A percentile compares a stretch with the other conserved stretches of the same genome.
Conservation (phyloP, 2,329 filamentous ascomycete species). For the Trichoderma simmonsii region DNA sequence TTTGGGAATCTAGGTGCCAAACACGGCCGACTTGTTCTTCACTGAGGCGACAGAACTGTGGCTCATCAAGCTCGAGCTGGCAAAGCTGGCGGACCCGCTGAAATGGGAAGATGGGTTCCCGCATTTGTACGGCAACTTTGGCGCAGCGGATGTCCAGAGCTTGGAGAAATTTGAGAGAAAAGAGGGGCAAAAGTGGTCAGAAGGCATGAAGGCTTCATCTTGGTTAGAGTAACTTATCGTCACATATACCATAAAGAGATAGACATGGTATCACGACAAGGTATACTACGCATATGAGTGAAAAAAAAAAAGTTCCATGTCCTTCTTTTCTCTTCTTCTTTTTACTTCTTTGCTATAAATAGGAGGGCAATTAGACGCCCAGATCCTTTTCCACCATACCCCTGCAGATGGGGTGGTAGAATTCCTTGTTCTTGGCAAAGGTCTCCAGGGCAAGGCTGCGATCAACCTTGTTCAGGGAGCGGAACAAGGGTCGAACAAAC, state of each 20-base stretch:
- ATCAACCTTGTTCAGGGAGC: conserved; percentile 71
- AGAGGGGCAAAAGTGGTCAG: conserved; percentile 47
- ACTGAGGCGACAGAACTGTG: conserved; percentile 38
- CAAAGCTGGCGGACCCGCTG: conserved; percentile 40
- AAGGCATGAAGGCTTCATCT: conserved; percentile 37
- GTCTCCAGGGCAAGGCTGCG: conserved; percentile 71
- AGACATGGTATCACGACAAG: not conserved
- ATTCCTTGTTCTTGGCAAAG: conserved; percentile 82
- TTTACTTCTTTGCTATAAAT: not conserved
- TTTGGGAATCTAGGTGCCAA: conserved; percentile 38
- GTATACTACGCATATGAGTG: not conserved
- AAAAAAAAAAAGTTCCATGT: not conserved
- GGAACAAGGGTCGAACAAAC: conserved; percentile 85
- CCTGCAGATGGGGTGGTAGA: conserved; percentile 93
- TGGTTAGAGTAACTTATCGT: conserved; percentile 41
- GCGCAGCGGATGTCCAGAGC: conserved; percentile 48
- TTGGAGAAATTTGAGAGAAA: conserved; percentile 44
- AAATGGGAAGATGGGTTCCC: conserved; percentile 59
- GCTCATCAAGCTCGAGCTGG: conserved; percentile 53
- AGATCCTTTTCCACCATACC: conserved; percentile 85
- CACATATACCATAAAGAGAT: not conserved
- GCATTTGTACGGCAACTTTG: conserved; percentile 59
- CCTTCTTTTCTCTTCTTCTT: not conserved
- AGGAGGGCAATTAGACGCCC: conserved; percentile 32
- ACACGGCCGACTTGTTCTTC: conserved; percentile 47